Base-by-base conservation (phyloP, 106 monocot genomes). In the Platanthera guangdongensis region DNA sequence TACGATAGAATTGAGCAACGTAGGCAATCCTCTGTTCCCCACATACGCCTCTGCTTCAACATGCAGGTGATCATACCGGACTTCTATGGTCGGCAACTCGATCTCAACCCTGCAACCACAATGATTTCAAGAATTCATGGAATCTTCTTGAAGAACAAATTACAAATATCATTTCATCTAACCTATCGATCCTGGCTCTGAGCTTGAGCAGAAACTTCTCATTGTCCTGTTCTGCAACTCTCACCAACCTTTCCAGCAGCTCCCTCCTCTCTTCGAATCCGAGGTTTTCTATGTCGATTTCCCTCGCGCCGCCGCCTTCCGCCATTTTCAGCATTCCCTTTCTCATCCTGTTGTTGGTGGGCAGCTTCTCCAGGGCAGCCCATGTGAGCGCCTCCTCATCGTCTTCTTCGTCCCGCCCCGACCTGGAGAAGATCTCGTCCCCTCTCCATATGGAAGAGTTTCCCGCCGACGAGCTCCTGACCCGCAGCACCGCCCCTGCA, bases 361-460 rank as follows among this genome's bases (percentile, higher is more conserved):
- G 83, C 45, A 83, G 74, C 71, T 63, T 79, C 70, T 83, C 79
- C n/a, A 83, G 57, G 21, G 83, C 75, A 8, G 83, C 83, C 83
- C 83, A 83, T 47, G 47, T 79, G n/a, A 83, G 80, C 22, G 79
- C 71, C 57, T 80, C 83, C 79, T 83, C 83, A 50, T 83, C 83
- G 45, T 79, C 74, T 22, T 79, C 74, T 22, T 82, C 65, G 7
- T 63, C 78, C 46, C 50, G 49, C 50, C 47, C 9, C 7, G 81
- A 81, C 50, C 71, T 76, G 6, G 81, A 76, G 76, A 81, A 81
- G 19, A 77, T 28, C 12, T 81, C 76, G 0, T 81, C 81, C 15
- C 65, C 75, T n/a, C 71, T 55, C 81, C 76, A 76, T 11, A 75
- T n/a, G 57, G 73, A 78, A 46, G 82, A 79, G 57, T 76, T 68